A percentile compares a stretch with the other conserved stretches of the same genome.
phyloP scores from a whole-genome alignment of 805 yeast genomes.

The Schizosaccharomyces pombe region ASM294v3 CU329670.1:5445501-5446000 shows the following conservation, averaged over 20 bases:
- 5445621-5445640: constrained; percentile 29
- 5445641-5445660: constrained; percentile 41
- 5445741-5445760: constrained; percentile 40
- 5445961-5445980: constrained; percentile 28
- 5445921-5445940: constrained; percentile 27
- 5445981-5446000: constrained; percentile 29
- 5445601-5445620: constrained; percentile 34
- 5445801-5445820: constrained; percentile 43
- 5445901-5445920: constrained; percentile 26
- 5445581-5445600: constrained; percentile 43
- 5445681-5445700: constrained; percentile 33
- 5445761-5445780: constrained; percentile 33
- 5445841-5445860: constrained; percentile 33
- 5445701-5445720: constrained; percentile 42
- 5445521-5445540: constrained; percentile 42
- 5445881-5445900: constrained; percentile 20
- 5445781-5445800: constrained; percentile 35
- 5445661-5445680: constrained; percentile 29
- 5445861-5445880: constrained; percentile 32
- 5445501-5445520: constrained; percentile 32
- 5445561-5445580: constrained; percentile 44
- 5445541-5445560: constrained; percentile 38
- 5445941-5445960: constrained; percentile 29
- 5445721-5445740: constrained; percentile 43
- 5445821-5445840: constrained; percentile 42